Percentiles rank a stretch among this genome's conserved stretches.
Evolutionary conservation across 805 yeast species (phyloP).

Genomic region (Groenewaldozyma tartarivorans): DNA sequence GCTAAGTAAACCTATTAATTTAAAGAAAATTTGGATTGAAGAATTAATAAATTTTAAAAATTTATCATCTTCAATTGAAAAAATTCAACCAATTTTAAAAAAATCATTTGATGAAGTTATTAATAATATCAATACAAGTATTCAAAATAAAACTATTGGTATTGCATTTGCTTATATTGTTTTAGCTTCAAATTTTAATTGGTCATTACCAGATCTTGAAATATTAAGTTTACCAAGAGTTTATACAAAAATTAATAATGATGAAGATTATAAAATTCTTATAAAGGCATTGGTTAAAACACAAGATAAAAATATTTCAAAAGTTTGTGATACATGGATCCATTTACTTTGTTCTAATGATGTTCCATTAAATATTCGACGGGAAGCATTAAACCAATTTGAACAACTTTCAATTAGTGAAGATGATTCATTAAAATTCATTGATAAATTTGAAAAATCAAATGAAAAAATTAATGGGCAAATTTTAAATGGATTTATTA

Average conservation of each 20-base stretch:
- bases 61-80: slow-evolving; percentile 2
- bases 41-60: slow-evolving; percentile 36
- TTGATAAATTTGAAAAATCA: background rate
- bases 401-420: background rate
- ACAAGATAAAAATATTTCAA: background rate
- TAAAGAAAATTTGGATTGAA: slow-evolving; percentile 61
- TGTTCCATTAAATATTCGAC: background rate
- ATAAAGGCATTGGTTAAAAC: background rate
- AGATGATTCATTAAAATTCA: background rate
- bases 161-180: slow-evolving; percentile 38
- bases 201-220: background rate
- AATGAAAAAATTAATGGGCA: too few species aligned
- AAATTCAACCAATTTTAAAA: slow-evolving; percentile 21
- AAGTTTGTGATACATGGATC: background rate
- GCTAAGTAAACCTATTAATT: slow-evolving; percentile 49
- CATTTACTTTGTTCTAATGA: background rate
- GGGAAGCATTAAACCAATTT: background rate
- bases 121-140: slow-evolving; percentile 44
- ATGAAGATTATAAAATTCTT: slow-evolving; percentile 6
- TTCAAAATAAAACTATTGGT: slow-evolving; percentile 41
- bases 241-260: slow-evolving; percentile 10
- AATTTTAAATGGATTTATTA: background rate
- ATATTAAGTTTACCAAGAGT: slow-evolving; percentile 4
- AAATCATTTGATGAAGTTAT: slow-evolving; percentile 36
- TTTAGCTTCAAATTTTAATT: background rate